Evolutionary conservation across 2,329 filamentous ascomycete species (phyloP).

Genomic region (Penicillium sp.): DNA sequence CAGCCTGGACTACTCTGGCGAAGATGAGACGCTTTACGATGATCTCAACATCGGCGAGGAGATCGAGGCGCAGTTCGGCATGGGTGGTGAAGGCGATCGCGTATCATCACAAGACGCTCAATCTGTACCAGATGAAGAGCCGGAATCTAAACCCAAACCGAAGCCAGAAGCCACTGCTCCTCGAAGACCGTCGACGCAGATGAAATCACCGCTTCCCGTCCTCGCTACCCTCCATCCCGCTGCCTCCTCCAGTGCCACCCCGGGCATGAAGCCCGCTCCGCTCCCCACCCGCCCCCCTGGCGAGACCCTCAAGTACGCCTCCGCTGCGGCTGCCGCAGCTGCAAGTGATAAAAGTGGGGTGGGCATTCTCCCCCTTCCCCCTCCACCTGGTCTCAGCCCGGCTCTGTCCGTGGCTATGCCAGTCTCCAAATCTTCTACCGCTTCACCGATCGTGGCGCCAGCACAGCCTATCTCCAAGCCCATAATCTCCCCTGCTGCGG

Average conservation of each 20-base stretch:
- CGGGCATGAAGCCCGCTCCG: conserved; percentile 88
- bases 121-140: conserved; percentile 81
- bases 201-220: conserved; percentile 92
- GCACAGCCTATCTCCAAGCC: conserved; percentile 50
- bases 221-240: conserved; percentile 81
- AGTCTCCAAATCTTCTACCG: conserved; percentile 58
- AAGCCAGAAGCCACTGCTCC: conserved; percentile 60
- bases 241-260: conserved; percentile 48
- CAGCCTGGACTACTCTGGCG: conserved; percentile 79
- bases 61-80: conserved; percentile 76
- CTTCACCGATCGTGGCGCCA: conserved; percentile 55
- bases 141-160: conserved; percentile 63
- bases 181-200: conserved; percentile 79
- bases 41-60: conserved; percentile 91
- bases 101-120: conserved; percentile 94
- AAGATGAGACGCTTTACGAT: conserved; percentile 94
- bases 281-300: conserved; percentile 80
- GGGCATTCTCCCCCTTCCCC: conserved; percentile 89
- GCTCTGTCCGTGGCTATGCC: conserved; percentile 54
- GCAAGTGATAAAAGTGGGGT: conserved; percentile 85
- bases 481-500: conserved; percentile 39
- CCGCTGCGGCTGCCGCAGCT: conserved; percentile 89
- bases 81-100: conserved; percentile 77
- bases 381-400: conserved; percentile 69
- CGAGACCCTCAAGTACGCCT: conserved; percentile 94